These are phyloP conservation scores for Dactylellina sp. DNA, from an alignment of 2,329 filamentous ascomycete genomes.

Conservation along the genomic window DNA sequence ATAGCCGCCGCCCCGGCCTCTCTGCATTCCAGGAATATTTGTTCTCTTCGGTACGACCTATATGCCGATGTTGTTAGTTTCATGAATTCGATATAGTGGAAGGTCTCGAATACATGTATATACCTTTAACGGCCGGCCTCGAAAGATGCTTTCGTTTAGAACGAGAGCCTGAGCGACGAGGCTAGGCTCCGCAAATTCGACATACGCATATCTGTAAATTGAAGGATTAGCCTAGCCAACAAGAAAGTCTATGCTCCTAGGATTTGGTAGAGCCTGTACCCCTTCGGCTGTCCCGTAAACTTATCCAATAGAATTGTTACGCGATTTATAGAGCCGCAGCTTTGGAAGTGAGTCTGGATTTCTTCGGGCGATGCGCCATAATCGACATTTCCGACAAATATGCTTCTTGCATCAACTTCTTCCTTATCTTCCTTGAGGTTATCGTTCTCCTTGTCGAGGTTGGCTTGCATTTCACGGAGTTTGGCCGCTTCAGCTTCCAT, in stretches of 20 bases:
- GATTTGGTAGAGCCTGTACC: slow-evolving; percentile 73
- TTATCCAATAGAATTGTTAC: slow-evolving; percentile 98
- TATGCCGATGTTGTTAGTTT: neutral
- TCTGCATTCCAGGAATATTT: slow-evolving; percentile 92
- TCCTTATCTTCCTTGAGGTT: slow-evolving; percentile 92
- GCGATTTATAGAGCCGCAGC: slow-evolving; percentile 95
- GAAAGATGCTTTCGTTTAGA: slow-evolving; percentile 95
- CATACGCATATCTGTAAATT: slow-evolving; percentile 86
- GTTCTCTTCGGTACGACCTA: slow-evolving; percentile 92
- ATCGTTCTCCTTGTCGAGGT: slow-evolving; percentile 84
- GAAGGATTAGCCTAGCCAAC: slow-evolving; percentile 16
- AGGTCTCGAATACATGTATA: slow-evolving; percentile 3
- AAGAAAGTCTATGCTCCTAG: neutral
- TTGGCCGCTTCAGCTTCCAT: slow-evolving; percentile 92
- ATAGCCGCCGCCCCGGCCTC: slow-evolving; percentile 74
- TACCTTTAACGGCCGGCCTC: slow-evolving; percentile 95
- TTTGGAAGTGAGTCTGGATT: slow-evolving; percentile 98
- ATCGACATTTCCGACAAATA: slow-evolving; percentile 98
- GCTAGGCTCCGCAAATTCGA: slow-evolving; percentile 95
- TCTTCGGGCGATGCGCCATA: slow-evolving; percentile 97
- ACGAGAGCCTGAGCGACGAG: slow-evolving; percentile 93
- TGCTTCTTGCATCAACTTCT: slow-evolving; percentile 92
- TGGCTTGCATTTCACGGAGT: slow-evolving; percentile 86
- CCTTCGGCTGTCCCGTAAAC: slow-evolving; percentile 99
- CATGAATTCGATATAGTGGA: neutral